Evolutionary conservation across 192 early-diverging fungal species (phyloP), one percentile per base, ranked within the genome.

Genomic region (Paraglomus brasilianum): DNA sequence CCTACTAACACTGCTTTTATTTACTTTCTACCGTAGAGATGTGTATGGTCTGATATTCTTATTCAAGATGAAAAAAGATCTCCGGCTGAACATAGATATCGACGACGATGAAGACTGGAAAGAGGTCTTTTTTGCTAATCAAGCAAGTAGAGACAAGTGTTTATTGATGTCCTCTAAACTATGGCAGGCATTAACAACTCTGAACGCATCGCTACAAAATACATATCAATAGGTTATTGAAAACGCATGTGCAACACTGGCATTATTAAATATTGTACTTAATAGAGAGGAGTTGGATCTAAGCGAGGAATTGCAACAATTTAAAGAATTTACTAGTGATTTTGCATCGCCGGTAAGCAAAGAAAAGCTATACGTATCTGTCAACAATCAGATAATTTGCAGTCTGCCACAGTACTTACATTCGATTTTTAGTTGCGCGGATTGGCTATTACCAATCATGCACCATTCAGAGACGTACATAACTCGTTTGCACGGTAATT

Each of bases 211-310:
- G 9, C 43, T 6, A 10, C 48, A 66, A 45, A 68, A 66, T 11
- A 73, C 58, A 41, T 52, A 60, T 38, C 51, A 74, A n/a, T 80
- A 89, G 77, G 75, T 90, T 0, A 79, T 89, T 49, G 75, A 86
- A 42, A 86, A 90, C 69, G 89, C 88, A 4, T 91, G 89, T 69
- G 86, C 89, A 7, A 88, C 88, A 5, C 85, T 90, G 69, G 89
- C 88, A 7, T 80, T 91, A 59, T 73, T 91, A 30, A 83, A 81
- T 11, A 77, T 91, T 8, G 66, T 89, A 46, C 71, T 91, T n/a
- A 89, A 91, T 69, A 78, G 76, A 58, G 50, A 50, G 5, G 40
- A 72, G 30, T 44, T 91, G 24, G 85, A 90, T 43, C 74, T 91
- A 42, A 86, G 86, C 41, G 70, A 75, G 59, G 77, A 77, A 9